These are phyloP conservation scores for Cubamyces sp. DNA, from an alignment of 768 basidiomycete genomes.

Conservation along the genomic window DNA sequence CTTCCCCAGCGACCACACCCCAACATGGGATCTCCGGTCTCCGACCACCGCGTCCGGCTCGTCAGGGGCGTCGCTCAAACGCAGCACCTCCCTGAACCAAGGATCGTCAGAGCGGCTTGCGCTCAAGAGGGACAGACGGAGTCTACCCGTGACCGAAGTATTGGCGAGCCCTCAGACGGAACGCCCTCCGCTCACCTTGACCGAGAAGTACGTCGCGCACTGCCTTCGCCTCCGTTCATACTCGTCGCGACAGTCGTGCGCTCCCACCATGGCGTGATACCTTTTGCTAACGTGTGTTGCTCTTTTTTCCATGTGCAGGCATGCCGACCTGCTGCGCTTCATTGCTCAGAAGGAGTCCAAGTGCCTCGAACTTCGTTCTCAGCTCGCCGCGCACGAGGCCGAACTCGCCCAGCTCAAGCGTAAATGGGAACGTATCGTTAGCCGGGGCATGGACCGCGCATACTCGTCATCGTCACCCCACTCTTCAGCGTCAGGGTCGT, in stretches of 20 bases:
- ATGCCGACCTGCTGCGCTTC: slow-evolving; percentile 78
- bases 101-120: slow-evolving; percentile 11
- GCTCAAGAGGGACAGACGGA: slow-evolving; percentile 36
- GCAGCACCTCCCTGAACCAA: slow-evolving; percentile 31
- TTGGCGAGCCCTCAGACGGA: slow-evolving; percentile 20
- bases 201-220: slow-evolving; percentile 63
- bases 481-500: slow-evolving; percentile 36
- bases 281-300: not conserved
- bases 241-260: not conserved
- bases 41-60: slow-evolving; percentile 25
- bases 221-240: not conserved
- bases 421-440: slow-evolving; percentile 83
- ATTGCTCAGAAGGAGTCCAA: slow-evolving; percentile 88
- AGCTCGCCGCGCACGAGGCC: slow-evolving; percentile 70
- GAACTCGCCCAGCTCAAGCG: slow-evolving; percentile 77
- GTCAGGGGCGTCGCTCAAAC: slow-evolving; percentile 21
- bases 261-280: not conserved
- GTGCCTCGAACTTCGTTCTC: slow-evolving; percentile 79
- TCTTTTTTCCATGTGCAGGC: slow-evolving; percentile 45
- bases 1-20: slow-evolving; percentile 37
- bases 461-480: slow-evolving; percentile 31
- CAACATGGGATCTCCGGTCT: slow-evolving; percentile 30
- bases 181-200: slow-evolving; percentile 56
- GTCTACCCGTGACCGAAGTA: slow-evolving; percentile 30
- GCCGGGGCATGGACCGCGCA: slow-evolving; percentile 55